Evolutionary conservation across 805 yeast species (phyloP), one percentile per base, ranked within the genome.

Genomic region (Debaryomyces hansenii): DNA sequence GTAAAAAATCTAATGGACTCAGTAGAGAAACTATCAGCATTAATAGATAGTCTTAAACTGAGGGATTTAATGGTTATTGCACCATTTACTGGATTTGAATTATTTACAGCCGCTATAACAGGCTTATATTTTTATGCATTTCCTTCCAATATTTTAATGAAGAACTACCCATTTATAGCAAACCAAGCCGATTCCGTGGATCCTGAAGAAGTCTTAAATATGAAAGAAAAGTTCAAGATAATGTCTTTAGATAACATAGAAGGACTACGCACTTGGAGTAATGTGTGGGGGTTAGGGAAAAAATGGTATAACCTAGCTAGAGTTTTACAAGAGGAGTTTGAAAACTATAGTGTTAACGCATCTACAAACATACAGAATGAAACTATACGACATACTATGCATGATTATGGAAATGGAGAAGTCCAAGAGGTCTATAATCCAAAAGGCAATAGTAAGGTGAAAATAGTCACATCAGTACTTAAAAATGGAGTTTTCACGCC

Each of bases 81-180:
- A 0, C 74, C 74, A 5, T 69, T 68, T 45, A 67, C 73, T 4
- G 69, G 70, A 6, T 67, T 69, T 45, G 65, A 69, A 48, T 57
- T 67, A 5, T 69, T 66, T 52, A 67, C 74, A 1, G 54, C 60
- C 24, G 66, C 70, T 3, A 67, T 66, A 16, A 68, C 72, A 1
- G 54, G 67, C 21, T 54, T 67, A 28, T 67, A 64, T 29, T 54
- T 67, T 27, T 48, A 63, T 18, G 57, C 64, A 0, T 62, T 65
- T 46, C 66, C 72, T 1, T 38, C 47, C 9, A 50, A 52, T 14
- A 46, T 62, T 11, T 40, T 59, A n/a, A 24, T 39, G n/a, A 50
- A 53, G 28, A 28, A 59, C 41, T 40, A 41, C 14, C 39, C 50
- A 27, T 35, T 21, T 10, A 45, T 20, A 11, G 15, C 18, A 10